Conservation (phyloP, 352 stramenopile genomes). For the Globisporangium canariense region DNA sequence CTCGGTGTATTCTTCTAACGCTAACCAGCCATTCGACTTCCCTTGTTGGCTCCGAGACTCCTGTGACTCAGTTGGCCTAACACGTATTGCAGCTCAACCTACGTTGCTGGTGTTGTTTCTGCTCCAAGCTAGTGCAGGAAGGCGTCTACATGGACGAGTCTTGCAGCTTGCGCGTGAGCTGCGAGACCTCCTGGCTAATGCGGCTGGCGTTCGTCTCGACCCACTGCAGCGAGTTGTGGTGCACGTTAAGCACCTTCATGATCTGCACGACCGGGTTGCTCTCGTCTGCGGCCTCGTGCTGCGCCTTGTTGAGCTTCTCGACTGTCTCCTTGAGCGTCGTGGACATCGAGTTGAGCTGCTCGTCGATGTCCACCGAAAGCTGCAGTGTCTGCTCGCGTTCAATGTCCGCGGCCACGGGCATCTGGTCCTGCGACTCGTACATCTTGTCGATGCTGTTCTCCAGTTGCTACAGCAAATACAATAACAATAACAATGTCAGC, state of each 20-base stretch:
- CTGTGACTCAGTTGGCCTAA: background rate
- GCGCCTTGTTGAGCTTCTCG: constrained; percentile 83
- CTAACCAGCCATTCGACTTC: background rate
- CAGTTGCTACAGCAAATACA: constrained; percentile 48
- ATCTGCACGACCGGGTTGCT: constrained; percentile 84
- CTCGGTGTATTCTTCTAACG: background rate
- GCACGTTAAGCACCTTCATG: constrained; percentile 88
- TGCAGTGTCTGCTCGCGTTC: constrained; percentile 85
- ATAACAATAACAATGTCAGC: constrained; percentile 6
- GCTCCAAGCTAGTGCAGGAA: too few species aligned
- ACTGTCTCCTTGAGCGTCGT: constrained; percentile 86
- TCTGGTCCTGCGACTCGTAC: constrained; percentile 84
- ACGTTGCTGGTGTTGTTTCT: background rate
- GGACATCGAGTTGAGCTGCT: constrained; percentile 86
- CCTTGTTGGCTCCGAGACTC: background rate
- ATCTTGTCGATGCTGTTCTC: constrained; percentile 89
- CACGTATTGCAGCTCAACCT: background rate
- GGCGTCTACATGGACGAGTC: constrained; percentile 49
- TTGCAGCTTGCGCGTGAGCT: constrained; percentile 68
- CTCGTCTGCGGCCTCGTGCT: constrained; percentile 64
- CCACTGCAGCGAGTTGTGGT: constrained; percentile 88
- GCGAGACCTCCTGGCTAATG: constrained; percentile 65
- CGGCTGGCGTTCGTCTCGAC: constrained; percentile 69
- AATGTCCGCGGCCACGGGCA: constrained; percentile 81
- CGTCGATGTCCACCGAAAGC: constrained; percentile 82